These are phyloP conservation scores for Chlamydomonas incerta DNA, from an alignment of 139 green algal species.

Conservation along the genomic window DNA sequence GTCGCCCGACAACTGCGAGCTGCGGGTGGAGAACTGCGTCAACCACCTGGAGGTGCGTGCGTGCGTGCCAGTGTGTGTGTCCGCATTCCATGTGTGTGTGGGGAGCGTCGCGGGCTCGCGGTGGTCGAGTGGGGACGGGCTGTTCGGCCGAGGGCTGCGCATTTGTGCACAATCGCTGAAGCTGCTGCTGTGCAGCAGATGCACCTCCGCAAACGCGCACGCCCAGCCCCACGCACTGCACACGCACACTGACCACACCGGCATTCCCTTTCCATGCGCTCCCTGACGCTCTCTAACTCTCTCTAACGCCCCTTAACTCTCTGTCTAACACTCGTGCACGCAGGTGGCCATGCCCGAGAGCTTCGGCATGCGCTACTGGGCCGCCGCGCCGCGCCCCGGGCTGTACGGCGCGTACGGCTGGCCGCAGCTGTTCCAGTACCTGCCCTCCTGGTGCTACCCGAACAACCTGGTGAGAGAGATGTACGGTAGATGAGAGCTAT, in stretches of 20 bases:
- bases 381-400: neutral
- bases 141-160: too few species aligned
- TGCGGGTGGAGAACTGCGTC: conserved; percentile 10
- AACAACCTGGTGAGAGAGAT: neutral
- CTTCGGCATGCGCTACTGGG: conserved; percentile 18
- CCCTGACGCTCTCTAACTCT: too few species aligned
- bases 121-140: too few species aligned
- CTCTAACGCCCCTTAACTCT: too few species aligned
- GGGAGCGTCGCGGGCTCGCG: too few species aligned
- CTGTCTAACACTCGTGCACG: neutral
- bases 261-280: too few species aligned
- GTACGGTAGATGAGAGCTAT: too few species aligned
- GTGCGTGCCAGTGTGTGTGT: neutral
- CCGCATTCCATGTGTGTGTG: neutral
- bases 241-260: too few species aligned
- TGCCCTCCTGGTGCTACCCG: conserved; percentile 21
- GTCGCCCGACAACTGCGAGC: conserved; percentile 1
- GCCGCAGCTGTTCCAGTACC: conserved; percentile 22
- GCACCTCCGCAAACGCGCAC: too few species aligned
- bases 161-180: too few species aligned
- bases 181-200: too few species aligned
- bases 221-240: too few species aligned
- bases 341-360: conserved; percentile 31
- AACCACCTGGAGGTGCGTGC: conserved; percentile 34
- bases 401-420: conserved; percentile 18